Base-by-base conservation (phyloP, 805 yeast genomes). In the Isabelozyma pseudorhagii region DNA sequence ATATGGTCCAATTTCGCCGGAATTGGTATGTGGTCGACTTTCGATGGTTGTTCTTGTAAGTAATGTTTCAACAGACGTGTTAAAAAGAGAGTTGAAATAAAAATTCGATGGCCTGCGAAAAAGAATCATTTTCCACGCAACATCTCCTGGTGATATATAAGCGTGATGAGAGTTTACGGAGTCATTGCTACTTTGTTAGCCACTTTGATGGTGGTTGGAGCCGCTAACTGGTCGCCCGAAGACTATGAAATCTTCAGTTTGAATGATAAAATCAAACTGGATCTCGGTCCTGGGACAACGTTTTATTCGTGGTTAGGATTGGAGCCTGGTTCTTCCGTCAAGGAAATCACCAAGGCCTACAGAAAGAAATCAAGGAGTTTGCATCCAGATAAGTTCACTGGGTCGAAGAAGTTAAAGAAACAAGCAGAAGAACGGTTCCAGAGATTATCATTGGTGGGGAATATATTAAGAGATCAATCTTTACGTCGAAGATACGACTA, bases 161-260 rank as follows among this genome's bases (percentile, higher is more conserved):
- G 25, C 25, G 25, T 21, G n/a, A 31, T 31, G 36, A 31, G n/a
- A 13, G 36, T 31, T 5, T 31, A 10, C 36, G 36, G 36, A 9
- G 10, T 31, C 8, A 31, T 31, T 31, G 36, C 36, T 31, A 13
- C 36, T 31, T 31, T 31, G 10, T 8, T 31, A 13, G 36, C 36
- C 8, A 31, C 36, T 31, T 13, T 31, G 10, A 31, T 9, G n/a
- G 36, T 31, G 36, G 36, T 41, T 9, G 64, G 56, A 8, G 79
- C 77, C 4, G 58, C 72, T 10, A 50, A 57, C 36, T 87, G 91
- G 82, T 62, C 83, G 2, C 71, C 83, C 0, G 83, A 80, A 49
- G 97, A 93, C 66, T 75, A 86, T 34, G 97, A 92, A 68, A 83
- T 93, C 48, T 91, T 93, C 71, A 75, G 79, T 48, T 72, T 89